Conservation (phyloP, 2,329 filamentous ascomycete species). For the Coniochaeta sp. region DNA sequence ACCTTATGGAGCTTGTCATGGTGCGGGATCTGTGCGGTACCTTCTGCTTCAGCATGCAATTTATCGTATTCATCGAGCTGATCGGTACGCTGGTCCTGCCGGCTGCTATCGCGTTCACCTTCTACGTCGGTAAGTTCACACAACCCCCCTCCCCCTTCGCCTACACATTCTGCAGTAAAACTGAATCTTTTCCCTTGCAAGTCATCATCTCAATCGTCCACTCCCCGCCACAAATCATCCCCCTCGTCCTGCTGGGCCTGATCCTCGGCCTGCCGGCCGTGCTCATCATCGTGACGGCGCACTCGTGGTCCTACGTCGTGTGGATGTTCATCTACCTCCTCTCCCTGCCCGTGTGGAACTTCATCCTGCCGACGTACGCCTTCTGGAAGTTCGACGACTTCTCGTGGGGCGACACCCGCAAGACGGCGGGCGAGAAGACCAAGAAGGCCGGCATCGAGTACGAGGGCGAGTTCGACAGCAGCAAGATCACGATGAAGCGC, state of each 20-base stretch:
- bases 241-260: conserved; percentile 77
- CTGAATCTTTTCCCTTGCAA: conserved; percentile 22
- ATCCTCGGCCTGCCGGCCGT: conserved; percentile 91
- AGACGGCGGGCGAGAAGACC: conserved; percentile 83
- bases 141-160: not conserved
- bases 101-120: conserved; percentile 92
- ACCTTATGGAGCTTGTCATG: conserved; percentile 93
- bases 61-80: conserved; percentile 92
- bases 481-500: conserved; percentile 98
- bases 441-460: conserved; percentile 82
- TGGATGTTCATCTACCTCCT: conserved; percentile 98
- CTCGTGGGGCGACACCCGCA: conserved; percentile 96
- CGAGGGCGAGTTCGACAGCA: conserved; percentile 95
- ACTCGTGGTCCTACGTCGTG: conserved; percentile 82
- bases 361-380: conserved; percentile 85
- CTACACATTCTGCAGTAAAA: not conserved
- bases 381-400: conserved; percentile 99
- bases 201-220: conserved; percentile 80
- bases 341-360: conserved; percentile 96
- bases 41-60: conserved; percentile 99
- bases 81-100: conserved; percentile 91
- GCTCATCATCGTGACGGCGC: conserved; percentile 87
- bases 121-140: conserved; percentile 75
- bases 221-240: conserved; percentile 75
- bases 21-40: conserved; percentile 95